phyloP scores from a whole-genome alignment of 768 basidiomycete species.

The Postia placenta region DNA sequence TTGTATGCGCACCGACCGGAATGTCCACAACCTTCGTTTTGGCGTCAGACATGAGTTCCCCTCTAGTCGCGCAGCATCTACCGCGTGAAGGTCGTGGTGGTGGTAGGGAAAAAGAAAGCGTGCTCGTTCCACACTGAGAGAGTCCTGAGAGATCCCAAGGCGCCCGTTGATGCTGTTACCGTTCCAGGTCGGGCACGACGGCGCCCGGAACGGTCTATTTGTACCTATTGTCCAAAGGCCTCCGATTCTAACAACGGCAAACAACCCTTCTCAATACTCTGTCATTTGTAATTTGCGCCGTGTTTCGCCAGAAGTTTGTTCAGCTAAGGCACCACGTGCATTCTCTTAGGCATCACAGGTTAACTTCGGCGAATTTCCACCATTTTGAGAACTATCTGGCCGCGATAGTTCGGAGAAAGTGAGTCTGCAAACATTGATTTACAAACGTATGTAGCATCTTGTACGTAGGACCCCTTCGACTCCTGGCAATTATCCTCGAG shows the following conservation, averaged over 20 bases:
- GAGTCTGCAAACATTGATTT: too few relatives aligned
- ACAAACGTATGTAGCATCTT: too few relatives aligned
- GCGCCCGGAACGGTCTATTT: constrained; percentile 4
- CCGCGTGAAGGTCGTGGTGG: background rate
- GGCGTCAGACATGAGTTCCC: background rate
- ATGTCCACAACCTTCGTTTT: background rate
- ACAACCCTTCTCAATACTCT: constrained; percentile 2
- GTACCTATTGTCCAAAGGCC: constrained; percentile 12
- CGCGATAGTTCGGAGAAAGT: too few relatives aligned
- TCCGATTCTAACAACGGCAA: constrained; percentile 16
- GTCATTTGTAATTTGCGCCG: too few relatives aligned
- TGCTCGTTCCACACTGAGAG: too few relatives aligned
- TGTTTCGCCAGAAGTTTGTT: too few relatives aligned
- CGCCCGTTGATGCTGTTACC: background rate
- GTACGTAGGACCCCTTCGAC: too few relatives aligned
- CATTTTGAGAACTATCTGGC: too few relatives aligned
- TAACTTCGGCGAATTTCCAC: too few relatives aligned
- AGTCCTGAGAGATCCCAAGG: background rate
- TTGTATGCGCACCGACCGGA: background rate
- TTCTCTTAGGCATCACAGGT: too few relatives aligned
- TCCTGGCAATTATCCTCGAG: too few relatives aligned
- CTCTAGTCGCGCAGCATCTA: background rate
- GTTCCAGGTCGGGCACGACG: background rate
- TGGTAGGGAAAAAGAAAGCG: background rate
- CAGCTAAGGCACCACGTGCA: too few relatives aligned